phyloP scores from a whole-genome alignment of 495 filamentous ascomycete species.

The Evansstolkia leycettana region DNA sequence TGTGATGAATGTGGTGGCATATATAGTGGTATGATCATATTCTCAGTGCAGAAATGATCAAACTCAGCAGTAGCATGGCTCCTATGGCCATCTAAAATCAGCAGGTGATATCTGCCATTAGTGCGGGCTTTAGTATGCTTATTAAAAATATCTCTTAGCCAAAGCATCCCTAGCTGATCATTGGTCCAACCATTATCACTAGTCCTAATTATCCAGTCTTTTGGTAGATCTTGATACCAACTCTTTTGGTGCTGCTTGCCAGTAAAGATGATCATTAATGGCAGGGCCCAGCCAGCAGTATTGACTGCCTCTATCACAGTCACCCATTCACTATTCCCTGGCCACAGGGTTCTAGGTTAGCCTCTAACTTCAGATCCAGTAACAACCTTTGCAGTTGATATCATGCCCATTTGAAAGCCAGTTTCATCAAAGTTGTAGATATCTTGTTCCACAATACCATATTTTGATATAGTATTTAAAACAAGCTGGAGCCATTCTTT shows the following conservation, averaged over 20 bases:
- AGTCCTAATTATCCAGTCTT: background rate
- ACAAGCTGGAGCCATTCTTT: background rate
- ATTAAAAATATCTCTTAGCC: background rate
- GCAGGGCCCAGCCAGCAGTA: background rate
- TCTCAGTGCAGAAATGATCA: conserved; percentile 1
- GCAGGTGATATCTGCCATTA: conserved; percentile 3
- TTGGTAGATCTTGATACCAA: background rate
- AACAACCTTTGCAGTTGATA: background rate
- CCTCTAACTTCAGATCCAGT: background rate
- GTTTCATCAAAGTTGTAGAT: conserved; percentile 1
- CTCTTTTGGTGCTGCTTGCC: background rate
- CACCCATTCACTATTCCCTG: background rate
- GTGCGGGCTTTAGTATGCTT: background rate
- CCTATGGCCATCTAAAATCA: conserved; percentile 11
- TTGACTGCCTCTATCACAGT: background rate
- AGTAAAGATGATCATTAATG: background rate
- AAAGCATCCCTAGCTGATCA: background rate
- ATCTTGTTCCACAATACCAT: background rate
- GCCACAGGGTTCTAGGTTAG: background rate
- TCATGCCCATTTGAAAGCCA: background rate
- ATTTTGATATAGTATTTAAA: background rate
- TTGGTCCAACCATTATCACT: background rate
- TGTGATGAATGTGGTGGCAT: conserved; percentile 17
- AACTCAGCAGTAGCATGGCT: conserved; percentile 7
- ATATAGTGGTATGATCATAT: conserved; percentile 6